Evolutionary conservation across 257 asterid genomes (phyloP), one percentile per base, ranked within the genome.

Genomic region (Penstemon newberryi): DNA sequence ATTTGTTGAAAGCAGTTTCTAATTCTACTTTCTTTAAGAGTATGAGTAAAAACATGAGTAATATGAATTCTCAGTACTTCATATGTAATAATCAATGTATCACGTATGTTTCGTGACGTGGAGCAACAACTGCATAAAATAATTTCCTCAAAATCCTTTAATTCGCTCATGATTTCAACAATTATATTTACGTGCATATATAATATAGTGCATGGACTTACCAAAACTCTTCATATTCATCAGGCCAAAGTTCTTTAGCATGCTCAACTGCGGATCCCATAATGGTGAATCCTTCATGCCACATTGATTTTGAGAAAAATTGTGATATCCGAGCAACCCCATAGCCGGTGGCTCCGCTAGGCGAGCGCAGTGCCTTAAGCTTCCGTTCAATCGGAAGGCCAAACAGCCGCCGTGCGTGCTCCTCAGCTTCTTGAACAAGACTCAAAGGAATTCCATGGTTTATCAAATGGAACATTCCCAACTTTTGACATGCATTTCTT

Each of bases 251-350:
- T 57, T 56, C 77, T 43, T 69, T 80, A 4, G 95, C 98, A 77
- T 92, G 95, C 51, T 78, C 81, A 43, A 59, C 69, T 0, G 95
- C 77, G 5, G 96, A 92, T 25, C 94, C 95, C 74, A 82, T 80
- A 62, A 89, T 81, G 40, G 96, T 87, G 73, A 92, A 92, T 38
- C 98, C 96, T 64, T 92, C 98, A 62, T 92, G 96, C 98, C 96
- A 92, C 95, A 92, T 83, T 13, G 55, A 43, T 78, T 87, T 86
- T 0, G 81, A 0, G 54, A 89, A 89, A 63, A 84, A 89, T 0
- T 87, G 86, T 2, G 94, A 71, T 42, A 92, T 86, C 47, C 91
- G 78, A 43, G 98, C 87, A 63, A 73, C 69, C 8, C 98, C 98
- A 10, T 89, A 92, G 10, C 98, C 96, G 38, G 96, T 79, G 72